A percentile compares a stretch with the other conserved stretches of the same genome.
phyloP scores from a whole-genome alignment of 345 rosid species.

The Eucalyptus guilfoylei region DNA sequence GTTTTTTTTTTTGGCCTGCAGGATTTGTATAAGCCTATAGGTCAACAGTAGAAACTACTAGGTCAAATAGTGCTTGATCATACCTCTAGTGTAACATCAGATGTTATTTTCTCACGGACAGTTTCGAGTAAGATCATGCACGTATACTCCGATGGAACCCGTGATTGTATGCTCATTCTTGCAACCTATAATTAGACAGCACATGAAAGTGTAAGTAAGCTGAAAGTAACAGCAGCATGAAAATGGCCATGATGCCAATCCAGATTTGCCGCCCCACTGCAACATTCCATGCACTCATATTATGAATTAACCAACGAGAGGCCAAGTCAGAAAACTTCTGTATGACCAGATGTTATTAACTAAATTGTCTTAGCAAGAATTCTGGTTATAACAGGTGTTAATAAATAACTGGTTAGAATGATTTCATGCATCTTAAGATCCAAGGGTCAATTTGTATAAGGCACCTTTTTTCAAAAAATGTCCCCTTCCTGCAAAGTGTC shows the following conservation, averaged over 20 bases:
- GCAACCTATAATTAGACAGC: conserved; percentile 33
- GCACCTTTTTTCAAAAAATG: neutral
- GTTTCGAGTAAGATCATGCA: conserved; percentile 31
- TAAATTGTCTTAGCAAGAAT: neutral
- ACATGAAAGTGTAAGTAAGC: neutral
- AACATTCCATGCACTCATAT: neutral
- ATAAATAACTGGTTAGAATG: neutral
- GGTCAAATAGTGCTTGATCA: neutral
- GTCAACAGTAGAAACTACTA: neutral
- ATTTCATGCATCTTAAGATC: neutral
- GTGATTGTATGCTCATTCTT: conserved; percentile 51
- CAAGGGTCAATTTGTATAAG: neutral
- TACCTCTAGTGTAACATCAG: neutral
- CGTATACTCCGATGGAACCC: conserved; percentile 56
- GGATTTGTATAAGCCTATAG: neutral
- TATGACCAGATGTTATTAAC: neutral
- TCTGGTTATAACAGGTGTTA: neutral
- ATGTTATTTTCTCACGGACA: conserved; percentile 15
- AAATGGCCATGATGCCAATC: neutral
- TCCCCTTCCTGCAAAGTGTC: neutral
- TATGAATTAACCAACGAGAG: neutral
- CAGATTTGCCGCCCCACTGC: neutral
- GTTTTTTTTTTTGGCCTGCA: neutral
- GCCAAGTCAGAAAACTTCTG: neutral
- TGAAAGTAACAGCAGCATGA: neutral